These are phyloP conservation scores for Cordyceps tenuipes DNA, from an alignment of 2,329 filamentous ascomycete genomes.

Conservation along the genomic window DNA sequence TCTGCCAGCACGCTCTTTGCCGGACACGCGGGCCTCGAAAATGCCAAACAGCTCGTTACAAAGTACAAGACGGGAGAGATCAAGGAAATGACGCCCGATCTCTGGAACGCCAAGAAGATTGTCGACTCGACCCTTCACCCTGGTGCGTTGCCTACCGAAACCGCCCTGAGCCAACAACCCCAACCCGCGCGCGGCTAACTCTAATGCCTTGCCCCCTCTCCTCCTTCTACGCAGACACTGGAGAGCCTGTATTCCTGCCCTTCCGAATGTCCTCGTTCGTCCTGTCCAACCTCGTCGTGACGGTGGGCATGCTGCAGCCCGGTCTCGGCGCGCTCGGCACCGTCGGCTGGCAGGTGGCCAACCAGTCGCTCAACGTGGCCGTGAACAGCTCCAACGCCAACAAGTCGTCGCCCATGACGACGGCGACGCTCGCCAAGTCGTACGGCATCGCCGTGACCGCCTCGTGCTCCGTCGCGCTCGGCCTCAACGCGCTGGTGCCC, in stretches of 20 bases:
- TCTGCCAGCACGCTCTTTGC: slow-evolving; percentile 71
- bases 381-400: slow-evolving; percentile 98
- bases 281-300: slow-evolving; percentile 87
- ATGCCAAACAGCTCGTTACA: slow-evolving; percentile 73
- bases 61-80: slow-evolving; percentile 82
- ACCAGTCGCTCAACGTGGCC: slow-evolving; percentile 96
- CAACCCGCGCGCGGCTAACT: not conserved
- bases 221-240: slow-evolving; percentile 58
- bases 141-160: slow-evolving; percentile 45
- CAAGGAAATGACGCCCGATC: slow-evolving; percentile 72
- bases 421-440: slow-evolving; percentile 72
- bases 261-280: slow-evolving; percentile 98
- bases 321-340: slow-evolving; percentile 75
- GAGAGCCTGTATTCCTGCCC: slow-evolving; percentile 81
- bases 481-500: slow-evolving; percentile 83
- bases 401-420: slow-evolving; percentile 85
- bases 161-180: slow-evolving; percentile 11
- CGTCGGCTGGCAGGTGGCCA: slow-evolving; percentile 87
- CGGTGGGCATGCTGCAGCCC: slow-evolving; percentile 93
- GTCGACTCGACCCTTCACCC: slow-evolving; percentile 95
- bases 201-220: not conserved
- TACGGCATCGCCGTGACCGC: slow-evolving; percentile 89
- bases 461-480: slow-evolving; percentile 87
- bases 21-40: slow-evolving; percentile 67
- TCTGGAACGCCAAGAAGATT: slow-evolving; percentile 95